phyloP scores from a whole-genome alignment of 2,329 filamentous ascomycete genomes.

The Exophiala spinifera region DNA sequence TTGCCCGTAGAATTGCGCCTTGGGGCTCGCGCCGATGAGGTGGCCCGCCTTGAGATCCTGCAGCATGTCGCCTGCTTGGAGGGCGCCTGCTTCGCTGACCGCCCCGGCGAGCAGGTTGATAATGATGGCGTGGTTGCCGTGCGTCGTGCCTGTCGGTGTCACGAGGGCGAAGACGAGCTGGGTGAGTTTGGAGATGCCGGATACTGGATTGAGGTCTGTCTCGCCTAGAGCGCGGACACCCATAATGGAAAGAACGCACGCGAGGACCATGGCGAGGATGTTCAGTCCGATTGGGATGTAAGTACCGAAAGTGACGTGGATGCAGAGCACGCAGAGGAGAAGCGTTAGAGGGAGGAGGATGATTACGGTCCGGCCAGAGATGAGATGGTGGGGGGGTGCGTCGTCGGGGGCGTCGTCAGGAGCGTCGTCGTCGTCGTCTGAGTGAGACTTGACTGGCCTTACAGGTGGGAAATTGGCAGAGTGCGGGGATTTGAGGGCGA shows the following conservation, averaged over 20 bases:
- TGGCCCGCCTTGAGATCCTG: conserved; percentile 97
- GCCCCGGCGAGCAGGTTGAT: conserved; percentile 95
- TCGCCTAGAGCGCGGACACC: conserved; percentile 66
- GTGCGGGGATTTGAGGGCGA: conserved; percentile 8
- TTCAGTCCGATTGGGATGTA: conserved; percentile 77
- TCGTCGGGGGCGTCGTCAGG: conserved; percentile 61
- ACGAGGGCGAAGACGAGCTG: conserved; percentile 93
- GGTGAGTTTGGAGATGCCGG: conserved; percentile 92
- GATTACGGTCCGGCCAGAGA: conserved; percentile 67
- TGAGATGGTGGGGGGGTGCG: conserved; percentile 77
- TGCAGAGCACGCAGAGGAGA: conserved; percentile 73
- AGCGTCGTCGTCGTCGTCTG: conserved; percentile 56
- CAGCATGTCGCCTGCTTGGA: conserved; percentile 94
- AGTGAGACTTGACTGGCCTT: conserved; percentile 7
- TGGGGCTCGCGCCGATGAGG: conserved; percentile 83
- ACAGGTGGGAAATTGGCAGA: background rate
- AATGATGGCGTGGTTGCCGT: conserved; percentile 81
- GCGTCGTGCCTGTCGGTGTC: conserved; percentile 68
- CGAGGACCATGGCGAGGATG: conserved; percentile 76
- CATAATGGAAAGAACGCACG: conserved; percentile 66
- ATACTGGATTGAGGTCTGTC: conserved; percentile 94
- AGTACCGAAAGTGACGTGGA: conserved; percentile 77
- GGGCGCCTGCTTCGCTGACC: conserved; percentile 76
- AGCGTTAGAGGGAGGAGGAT: conserved; percentile 76
- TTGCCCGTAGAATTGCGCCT: conserved; percentile 95